These are phyloP conservation scores for Geotrichum fermentans DNA, from an alignment of 1,139 yeast species.

Conservation along the genomic window DNA sequence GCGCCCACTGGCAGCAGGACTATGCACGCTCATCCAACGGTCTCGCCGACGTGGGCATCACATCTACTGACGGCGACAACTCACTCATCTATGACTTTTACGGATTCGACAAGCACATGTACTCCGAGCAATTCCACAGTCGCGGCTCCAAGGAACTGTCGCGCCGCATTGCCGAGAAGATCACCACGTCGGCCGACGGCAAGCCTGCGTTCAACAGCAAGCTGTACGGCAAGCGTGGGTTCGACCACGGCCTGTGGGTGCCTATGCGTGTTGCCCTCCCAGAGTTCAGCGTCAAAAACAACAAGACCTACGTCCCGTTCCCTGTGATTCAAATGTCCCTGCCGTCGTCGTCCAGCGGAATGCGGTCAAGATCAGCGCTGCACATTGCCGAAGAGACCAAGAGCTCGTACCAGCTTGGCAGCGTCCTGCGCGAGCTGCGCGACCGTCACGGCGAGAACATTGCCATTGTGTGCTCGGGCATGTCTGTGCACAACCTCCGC, in stretches of 20 bases:
- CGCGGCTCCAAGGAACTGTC: conserved; percentile 44
- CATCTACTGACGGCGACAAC: conserved; percentile 18
- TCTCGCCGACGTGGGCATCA: conserved; percentile 17
- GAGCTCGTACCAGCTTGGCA: conserved; percentile 53
- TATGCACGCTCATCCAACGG: conserved; percentile 4
- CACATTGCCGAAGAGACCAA: conserved; percentile 37
- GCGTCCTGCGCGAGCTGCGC: conserved; percentile 49
- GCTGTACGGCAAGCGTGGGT: conserved; percentile 49
- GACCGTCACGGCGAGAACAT: conserved; percentile 41
- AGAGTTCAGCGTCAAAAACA: conserved; percentile 25
- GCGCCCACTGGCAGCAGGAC: conserved; percentile 71
- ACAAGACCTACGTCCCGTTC: conserved; percentile 33
- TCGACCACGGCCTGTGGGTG: conserved; percentile 83
- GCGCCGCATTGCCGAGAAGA: conserved; percentile 41
- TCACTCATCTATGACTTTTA: conserved; percentile 63
- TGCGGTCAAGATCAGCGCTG: conserved; percentile 8
- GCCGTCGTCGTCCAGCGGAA: conserved; percentile 30
- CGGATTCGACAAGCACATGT: conserved; percentile 64
- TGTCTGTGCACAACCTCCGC: conserved; percentile 70
- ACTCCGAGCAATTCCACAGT: conserved; percentile 56
- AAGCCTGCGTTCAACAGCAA: conserved; percentile 45
- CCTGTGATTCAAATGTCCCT: conserved; percentile 66
- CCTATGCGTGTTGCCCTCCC: conserved; percentile 71
- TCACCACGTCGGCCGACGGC: conserved; percentile 28
- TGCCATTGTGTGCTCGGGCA: conserved; percentile 61